phyloP scores from a whole-genome alignment of 441 rosid species.

The Croton setiger region DNA sequence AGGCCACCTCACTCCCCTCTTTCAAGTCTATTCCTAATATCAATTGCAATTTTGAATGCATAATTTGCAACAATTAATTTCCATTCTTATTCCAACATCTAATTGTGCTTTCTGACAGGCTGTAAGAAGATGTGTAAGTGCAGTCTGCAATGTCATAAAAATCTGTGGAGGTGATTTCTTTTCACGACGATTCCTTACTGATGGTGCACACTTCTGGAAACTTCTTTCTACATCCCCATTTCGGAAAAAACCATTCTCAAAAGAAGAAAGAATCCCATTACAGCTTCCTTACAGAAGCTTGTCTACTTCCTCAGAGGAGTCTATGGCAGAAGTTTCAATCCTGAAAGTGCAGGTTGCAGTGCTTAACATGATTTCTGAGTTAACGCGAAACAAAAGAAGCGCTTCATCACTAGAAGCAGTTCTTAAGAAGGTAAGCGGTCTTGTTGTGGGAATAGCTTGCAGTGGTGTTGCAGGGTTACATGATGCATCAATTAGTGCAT shows the following conservation, averaged over 20 bases:
- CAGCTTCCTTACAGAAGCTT: constrained; percentile 73
- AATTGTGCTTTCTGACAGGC: constrained; percentile 39
- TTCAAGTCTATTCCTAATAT: background rate
- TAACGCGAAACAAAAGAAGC: constrained; percentile 58
- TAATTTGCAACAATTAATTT: constrained; percentile 1
- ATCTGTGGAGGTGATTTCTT: constrained; percentile 95
- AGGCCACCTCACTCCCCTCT: too few species aligned
- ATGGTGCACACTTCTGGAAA: constrained; percentile 82
- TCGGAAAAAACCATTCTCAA: constrained; percentile 41
- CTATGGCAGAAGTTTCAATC: constrained; percentile 67
- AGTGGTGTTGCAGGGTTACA: constrained; percentile 64
- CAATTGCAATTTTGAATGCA: background rate
- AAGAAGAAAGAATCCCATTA: constrained; percentile 45
- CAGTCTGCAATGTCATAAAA: constrained; percentile 51
- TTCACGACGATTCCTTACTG: constrained; percentile 74
- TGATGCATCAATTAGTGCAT: constrained; percentile 66
- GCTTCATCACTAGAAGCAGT: constrained; percentile 69
- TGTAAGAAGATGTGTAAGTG: constrained; percentile 57
- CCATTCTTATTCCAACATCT: background rate
- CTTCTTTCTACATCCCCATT: constrained; percentile 70
- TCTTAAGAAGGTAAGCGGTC: constrained; percentile 78
- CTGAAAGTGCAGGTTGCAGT: constrained; percentile 77
- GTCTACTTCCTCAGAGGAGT: constrained; percentile 39
- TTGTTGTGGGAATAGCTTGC: constrained; percentile 81
- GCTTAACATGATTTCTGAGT: constrained; percentile 71